These are phyloP conservation scores for Dothidotthia symphoricarpi DNA, from an alignment of 2,329 filamentous ascomycete species.

Conservation along the genomic window DNA sequence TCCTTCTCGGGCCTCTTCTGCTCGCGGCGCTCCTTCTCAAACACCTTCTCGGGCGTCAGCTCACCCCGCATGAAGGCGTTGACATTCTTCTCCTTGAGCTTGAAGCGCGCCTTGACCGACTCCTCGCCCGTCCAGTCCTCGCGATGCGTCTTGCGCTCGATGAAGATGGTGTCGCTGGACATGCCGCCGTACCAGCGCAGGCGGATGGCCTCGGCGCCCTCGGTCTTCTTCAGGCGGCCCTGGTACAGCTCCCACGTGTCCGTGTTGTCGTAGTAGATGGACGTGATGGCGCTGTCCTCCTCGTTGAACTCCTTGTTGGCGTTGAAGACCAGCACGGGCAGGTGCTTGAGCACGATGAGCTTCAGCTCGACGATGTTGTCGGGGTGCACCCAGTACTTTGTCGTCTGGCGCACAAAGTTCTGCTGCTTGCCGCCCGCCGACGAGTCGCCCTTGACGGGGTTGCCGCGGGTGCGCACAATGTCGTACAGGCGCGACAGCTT, in stretches of 20 bases:
- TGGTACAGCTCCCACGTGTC: conserved; percentile 92
- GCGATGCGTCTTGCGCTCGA: conserved; percentile 95
- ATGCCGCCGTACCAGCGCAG: conserved; percentile 97
- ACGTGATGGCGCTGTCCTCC: conserved; percentile 91
- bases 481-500: conserved; percentile 95
- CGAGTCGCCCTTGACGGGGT: conserved; percentile 88
- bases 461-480: conserved; percentile 86
- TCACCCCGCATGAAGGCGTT: conserved; percentile 85
- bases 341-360: conserved; percentile 94
- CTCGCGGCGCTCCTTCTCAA: conserved; percentile 93
- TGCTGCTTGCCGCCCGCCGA: conserved; percentile 88
- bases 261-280: conserved; percentile 97
- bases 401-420: conserved; percentile 94
- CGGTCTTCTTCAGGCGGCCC: conserved; percentile 93
- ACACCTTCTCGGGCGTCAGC: conserved; percentile 81
- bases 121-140: conserved; percentile 99
- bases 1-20: conserved; percentile 91
- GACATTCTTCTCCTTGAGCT: conserved; percentile 95
- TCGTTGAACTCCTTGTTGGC: conserved; percentile 92
- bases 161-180: conserved; percentile 91
- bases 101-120: conserved; percentile 95
- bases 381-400: conserved; percentile 98
- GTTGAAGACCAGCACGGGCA: conserved; percentile 96
- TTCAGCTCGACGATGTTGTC: conserved; percentile 99
- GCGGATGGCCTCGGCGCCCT: conserved; percentile 94